Evolutionary conservation across 75 land plant genomes (phyloP), one percentile per base, ranked within the genome.

Genomic region (Sequoia sempervirens): DNA sequence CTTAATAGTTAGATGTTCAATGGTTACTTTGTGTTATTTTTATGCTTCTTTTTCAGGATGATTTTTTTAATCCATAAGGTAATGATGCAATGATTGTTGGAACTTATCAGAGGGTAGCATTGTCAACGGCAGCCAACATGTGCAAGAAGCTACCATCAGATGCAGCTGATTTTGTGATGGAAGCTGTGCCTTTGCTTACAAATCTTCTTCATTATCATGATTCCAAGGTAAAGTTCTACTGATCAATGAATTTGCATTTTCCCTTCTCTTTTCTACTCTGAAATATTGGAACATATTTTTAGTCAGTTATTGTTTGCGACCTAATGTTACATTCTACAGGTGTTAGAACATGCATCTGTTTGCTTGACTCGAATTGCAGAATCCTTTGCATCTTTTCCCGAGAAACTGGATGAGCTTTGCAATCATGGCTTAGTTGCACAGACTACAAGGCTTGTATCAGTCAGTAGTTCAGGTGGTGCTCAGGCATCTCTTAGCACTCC

Each of bases 81-180:
- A 45, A 78, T 12, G 46, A 45, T 40, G 80, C 45, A 78, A 45
- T 45, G 52, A 78, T 45, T 38, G 37, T 41, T 38, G 47, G 28
- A 45, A 78, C 80, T n/a, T 81, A 86, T 34, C 84, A 98, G 99
- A 90, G 99, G 85, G 98, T 96, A 64, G 99, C 99, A 54, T 85
- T 98, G 6, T 93, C 99, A 0, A 96, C 98, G 84, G 99, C 98
- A 84, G 99, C 98, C 87, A 98, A 98, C 86, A 96, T 98, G 86
- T 98, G 99, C 89, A 92, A 94, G 89, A 97, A 98, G 83, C 93
- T 90, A 73, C 95, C 98, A 79, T 93, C 98, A 34, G 99, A 96
- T 90, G 95, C 96, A 58, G 91, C 96, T 41, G 98, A 96, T 84
- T 92, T 92, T 90, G 98, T 96, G 70, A 94, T 95, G 90, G 98